These are phyloP conservation scores for Salix viminalis DNA, from an alignment of 345 rosid species.

Conservation along the genomic window DNA sequence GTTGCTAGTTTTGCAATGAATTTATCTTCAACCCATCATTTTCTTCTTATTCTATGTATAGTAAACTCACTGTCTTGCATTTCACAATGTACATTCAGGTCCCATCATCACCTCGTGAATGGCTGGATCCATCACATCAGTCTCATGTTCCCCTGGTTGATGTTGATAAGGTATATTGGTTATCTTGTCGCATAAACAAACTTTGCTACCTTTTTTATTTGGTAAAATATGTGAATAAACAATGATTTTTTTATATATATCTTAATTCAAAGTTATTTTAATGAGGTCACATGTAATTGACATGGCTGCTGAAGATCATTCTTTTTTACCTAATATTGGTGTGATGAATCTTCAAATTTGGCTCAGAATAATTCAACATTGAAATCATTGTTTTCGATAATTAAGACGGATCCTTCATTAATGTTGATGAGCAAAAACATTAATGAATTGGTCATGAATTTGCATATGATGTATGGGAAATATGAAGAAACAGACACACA, in stretches of 20 bases:
- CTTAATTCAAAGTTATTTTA: background rate
- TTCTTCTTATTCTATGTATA: background rate
- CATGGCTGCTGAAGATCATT: background rate
- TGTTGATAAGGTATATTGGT: slow-evolving; percentile 77
- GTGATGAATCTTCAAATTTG: background rate
- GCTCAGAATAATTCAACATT: too few relatives aligned
- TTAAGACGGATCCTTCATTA: too few relatives aligned
- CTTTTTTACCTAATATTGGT: background rate
- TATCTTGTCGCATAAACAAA: background rate
- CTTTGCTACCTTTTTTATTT: background rate
- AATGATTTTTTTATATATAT: background rate
- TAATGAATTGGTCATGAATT: background rate
- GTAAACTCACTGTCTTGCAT: slow-evolving; percentile 5
- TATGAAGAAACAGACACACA: background rate
- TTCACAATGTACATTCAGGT: slow-evolving; percentile 41
- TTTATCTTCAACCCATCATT: background rate
- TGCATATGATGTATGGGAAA: background rate
- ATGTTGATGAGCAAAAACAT: background rate
- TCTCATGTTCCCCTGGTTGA: slow-evolving; percentile 86
- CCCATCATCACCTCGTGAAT: slow-evolving; percentile 43
- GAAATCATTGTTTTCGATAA: background rate
- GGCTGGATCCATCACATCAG: slow-evolving; percentile 72
- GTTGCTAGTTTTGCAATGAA: background rate
- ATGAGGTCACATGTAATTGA: background rate
- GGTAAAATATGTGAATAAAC: background rate